Evolutionary conservation across 1,139 yeast species (phyloP).

Genomic region (Geotrichum carabidarum): DNA sequence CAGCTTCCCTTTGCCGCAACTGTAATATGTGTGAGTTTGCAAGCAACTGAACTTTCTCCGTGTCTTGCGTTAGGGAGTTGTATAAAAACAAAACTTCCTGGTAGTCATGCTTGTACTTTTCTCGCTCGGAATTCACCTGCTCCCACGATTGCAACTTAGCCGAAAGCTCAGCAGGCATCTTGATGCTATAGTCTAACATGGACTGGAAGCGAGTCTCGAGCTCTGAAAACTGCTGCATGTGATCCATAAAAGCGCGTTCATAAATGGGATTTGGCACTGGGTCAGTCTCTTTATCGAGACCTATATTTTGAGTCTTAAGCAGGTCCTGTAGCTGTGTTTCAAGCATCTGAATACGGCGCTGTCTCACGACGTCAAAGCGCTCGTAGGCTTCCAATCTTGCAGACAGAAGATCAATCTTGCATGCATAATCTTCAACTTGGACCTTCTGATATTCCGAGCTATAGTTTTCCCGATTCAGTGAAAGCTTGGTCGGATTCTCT

Average conservation of each 20-base stretch:
- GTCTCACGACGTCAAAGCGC: neutral
- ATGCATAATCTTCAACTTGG: neutral
- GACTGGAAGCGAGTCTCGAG: too few species aligned
- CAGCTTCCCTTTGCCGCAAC: slow-evolving; percentile 1
- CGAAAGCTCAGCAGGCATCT: too few species aligned
- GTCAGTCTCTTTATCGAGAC: too few species aligned
- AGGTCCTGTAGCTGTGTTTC: neutral
- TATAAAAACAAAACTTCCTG: slow-evolving; percentile 5
- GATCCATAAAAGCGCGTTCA: too few species aligned
- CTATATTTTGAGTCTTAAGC: too few species aligned
- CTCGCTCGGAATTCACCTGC: slow-evolving; percentile 5
- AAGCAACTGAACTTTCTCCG: slow-evolving; percentile 5
- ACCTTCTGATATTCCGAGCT: neutral
- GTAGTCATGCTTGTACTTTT: slow-evolving; percentile 14
- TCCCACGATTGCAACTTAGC: neutral
- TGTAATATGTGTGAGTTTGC: neutral
- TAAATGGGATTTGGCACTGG: too few species aligned
- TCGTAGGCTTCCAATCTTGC: neutral
- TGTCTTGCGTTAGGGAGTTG: slow-evolving; percentile 8
- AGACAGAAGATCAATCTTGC: neutral
- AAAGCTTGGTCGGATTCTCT: too few species aligned
- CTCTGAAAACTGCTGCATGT: too few species aligned
- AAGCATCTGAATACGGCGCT: neutral
- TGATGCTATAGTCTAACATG: too few species aligned
- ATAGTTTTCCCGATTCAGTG: too few species aligned